Percentiles rank a stretch among this genome's conserved stretches.
Evolutionary conservation across 345 rosid genomes (phyloP).

Genomic region (Xanthoceras sorbifolium): DNA sequence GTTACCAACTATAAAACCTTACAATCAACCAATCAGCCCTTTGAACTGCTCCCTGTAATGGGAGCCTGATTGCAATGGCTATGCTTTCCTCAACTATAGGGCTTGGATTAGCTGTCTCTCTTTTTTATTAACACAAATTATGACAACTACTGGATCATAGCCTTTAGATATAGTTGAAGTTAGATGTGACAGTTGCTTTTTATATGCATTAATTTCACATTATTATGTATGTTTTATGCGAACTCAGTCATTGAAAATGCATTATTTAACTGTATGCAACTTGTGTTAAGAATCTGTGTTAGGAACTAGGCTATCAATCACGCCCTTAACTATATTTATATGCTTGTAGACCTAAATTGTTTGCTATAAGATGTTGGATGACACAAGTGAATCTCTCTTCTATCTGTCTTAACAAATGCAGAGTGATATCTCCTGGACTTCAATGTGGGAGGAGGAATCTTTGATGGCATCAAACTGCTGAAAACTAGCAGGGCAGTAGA

Average conservation of each 20-base stretch:
- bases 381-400: background rate
- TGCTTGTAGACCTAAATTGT: background rate
- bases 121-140: too few species aligned
- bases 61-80: background rate
- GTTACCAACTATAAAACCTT: background rate
- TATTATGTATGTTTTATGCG: too few species aligned
- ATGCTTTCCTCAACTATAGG: background rate
- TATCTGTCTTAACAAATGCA: background rate
- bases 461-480: background rate
- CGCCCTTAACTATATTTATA: background rate
- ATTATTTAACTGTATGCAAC: too few species aligned
- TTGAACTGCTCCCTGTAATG: background rate
- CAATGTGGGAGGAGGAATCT: background rate
- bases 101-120: too few species aligned
- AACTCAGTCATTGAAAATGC: too few species aligned
- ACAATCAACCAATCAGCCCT: background rate
- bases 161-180: too few species aligned
- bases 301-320: background rate
- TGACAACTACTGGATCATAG: too few species aligned
- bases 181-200: too few species aligned
- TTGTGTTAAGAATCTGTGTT: too few species aligned
- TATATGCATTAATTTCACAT: too few species aligned
- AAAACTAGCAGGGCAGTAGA: background rate
- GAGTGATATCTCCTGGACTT: background rate
- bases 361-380: background rate